Conservation (phyloP, 2,329 filamentous ascomycete species). For the Xenosphaeropsis pyriputrescens region DNA sequence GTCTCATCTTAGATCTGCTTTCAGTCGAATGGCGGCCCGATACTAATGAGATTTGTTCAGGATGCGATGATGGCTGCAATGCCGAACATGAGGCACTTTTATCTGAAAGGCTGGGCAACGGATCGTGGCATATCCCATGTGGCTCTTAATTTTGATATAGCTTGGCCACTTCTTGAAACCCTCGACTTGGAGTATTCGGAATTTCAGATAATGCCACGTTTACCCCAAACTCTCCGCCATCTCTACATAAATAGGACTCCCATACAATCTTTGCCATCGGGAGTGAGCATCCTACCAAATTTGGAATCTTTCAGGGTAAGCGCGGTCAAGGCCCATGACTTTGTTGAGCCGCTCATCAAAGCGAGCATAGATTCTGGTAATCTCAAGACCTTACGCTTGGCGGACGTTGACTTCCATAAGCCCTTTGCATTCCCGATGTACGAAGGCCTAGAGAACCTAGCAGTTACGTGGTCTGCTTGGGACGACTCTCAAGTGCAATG, state of each 20-base stretch:
- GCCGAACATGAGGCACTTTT: conserved; percentile 6
- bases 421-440: no score
- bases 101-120: background rate
- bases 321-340: no score
- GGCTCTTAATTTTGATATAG: background rate
- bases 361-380: no score
- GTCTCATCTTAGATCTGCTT: background rate
- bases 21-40: conserved; percentile 1
- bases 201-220: conserved; percentile 6
- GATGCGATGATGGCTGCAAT: conserved; percentile 5
- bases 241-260: conserved; percentile 6
- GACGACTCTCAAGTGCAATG: no score
- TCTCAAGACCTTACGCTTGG: no score
- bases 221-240: conserved; percentile 13
- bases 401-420: no score
- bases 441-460: no score
- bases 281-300: no score
- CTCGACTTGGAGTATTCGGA: conserved; percentile 10
- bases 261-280: no score
- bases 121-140: conserved; percentile 3
- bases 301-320: no score
- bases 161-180: conserved; percentile 8
- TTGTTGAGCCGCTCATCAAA: no score
- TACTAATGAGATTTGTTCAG: background rate
- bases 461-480: no score